Evolutionary conservation across 2,329 filamentous ascomycete species (phyloP), one percentile per base, ranked within the genome.

Genomic region (Whalleya microplaca): DNA sequence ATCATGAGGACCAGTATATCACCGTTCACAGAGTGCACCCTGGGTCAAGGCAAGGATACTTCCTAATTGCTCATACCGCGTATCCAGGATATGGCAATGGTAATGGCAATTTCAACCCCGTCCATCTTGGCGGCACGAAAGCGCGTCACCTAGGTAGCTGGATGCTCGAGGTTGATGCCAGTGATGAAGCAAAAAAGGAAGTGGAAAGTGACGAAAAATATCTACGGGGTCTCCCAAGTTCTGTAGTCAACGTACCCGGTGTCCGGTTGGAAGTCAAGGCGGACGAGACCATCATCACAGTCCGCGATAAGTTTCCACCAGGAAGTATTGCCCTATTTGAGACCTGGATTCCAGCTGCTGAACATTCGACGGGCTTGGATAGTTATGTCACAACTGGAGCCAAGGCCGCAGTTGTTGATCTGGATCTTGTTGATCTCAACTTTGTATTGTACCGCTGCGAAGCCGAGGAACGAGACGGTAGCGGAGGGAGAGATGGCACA

Each of bases 1-100:
- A 99, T 70, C 95, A 99, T 71, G 93, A 98, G 62, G 90, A 91
- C 53, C 90, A 99, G 72, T 97, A 96, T 71, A 90, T 99, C 68
- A 99, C 95, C 0, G 92, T 99, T 6, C 95, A 99, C 72, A 84
- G 96, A 59, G 92, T 98, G 2, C 93, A 99, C 69, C 95, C 94
- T 0, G 87, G 91, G 70, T 96, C 91, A 1, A 85, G 95, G 56
- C 96, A 95, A 72, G 95, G 95, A 0, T 94, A 96, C 73, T 97
- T 98, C 74, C 78, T 98, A 45, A 93, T 99, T 65, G 94, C 96
- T 0, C 95, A 98, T 68, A 98, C 95, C 3, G 95, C 96, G 0
- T 99, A 94, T 75, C 92, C 93, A 1, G 93, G 92, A 1, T 94
- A 93, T 67, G 90, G 92, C 20, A 90, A 91, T 63, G 90, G 90